Evolutionary conservation across 768 basidiomycete species (phyloP).

Genomic region (Hygrophorus russula): DNA sequence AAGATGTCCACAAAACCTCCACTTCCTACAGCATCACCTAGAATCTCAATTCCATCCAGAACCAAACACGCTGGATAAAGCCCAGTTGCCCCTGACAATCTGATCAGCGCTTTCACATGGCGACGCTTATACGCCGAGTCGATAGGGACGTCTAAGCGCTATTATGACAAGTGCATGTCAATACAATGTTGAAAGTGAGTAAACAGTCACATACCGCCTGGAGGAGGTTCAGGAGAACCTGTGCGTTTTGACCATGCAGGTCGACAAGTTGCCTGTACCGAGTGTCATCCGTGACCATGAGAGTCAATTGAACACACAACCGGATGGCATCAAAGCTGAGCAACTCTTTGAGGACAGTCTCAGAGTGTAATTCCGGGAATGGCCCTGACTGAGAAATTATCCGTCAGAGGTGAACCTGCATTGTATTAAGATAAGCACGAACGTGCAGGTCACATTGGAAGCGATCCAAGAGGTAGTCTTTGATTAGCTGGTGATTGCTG

Average conservation of each 20-base stretch:
- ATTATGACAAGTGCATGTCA: not conserved
- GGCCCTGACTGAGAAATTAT: not conserved
- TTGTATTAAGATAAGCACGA: too few species aligned
- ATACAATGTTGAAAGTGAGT: not conserved
- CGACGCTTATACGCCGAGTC: not conserved
- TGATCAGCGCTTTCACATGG: conserved; percentile 9
- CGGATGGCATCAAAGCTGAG: not conserved
- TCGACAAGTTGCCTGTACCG: not conserved
- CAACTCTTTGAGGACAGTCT: too few species aligned
- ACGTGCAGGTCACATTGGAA: not conserved
- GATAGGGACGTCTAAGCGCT: conserved; percentile 2
- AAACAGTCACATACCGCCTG: conserved; percentile 10
- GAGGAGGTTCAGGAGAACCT: conserved; percentile 12
- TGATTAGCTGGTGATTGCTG: not conserved
- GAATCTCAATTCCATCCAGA: conserved; percentile 4
- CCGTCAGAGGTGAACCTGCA: not conserved
- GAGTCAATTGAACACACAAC: not conserved
- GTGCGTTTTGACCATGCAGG: conserved; percentile 8
- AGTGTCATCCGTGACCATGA: not conserved
- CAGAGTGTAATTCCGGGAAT: too few species aligned
- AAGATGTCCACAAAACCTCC: conserved; percentile 7
- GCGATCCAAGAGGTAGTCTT: not conserved
- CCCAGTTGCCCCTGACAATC: conserved; percentile 15
- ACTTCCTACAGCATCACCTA: not conserved
- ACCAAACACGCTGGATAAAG: conserved; percentile 18